Conservation (phyloP, 768 basidiomycete species). For the Lactarius evosmus region DNA sequence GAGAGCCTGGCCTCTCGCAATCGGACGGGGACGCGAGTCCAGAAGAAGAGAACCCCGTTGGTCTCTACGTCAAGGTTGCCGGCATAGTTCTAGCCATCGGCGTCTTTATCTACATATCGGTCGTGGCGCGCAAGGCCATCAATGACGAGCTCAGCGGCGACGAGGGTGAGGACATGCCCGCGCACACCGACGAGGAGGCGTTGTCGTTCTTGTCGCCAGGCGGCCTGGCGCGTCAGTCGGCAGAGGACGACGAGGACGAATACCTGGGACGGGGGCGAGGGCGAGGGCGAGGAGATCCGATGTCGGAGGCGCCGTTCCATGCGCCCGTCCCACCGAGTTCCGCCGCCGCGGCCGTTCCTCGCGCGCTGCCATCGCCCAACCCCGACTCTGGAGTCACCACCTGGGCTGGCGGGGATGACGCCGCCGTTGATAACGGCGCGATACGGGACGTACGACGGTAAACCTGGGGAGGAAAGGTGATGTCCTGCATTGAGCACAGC, state of each 20-base stretch:
- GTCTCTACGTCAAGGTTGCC: constrained; percentile 59
- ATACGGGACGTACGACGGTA: constrained; percentile 16
- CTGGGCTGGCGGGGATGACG: constrained; percentile 19
- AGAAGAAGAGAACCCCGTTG: constrained; percentile 46
- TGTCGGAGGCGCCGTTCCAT: constrained; percentile 22
- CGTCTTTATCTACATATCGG: constrained; percentile 76
- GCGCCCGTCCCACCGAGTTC: constrained; percentile 18
- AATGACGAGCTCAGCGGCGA: constrained; percentile 52
- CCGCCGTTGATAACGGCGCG: constrained; percentile 9
- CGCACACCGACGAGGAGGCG: constrained; percentile 28
- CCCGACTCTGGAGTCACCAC: neutral
- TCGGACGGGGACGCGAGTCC: constrained; percentile 7
- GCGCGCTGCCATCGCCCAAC: constrained; percentile 7
- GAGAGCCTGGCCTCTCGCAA: constrained; percentile 22
- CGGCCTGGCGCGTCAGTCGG: constrained; percentile 21
- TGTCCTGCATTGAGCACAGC: constrained; percentile 11
- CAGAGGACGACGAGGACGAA: constrained; percentile 18
- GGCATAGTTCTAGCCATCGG: constrained; percentile 70
- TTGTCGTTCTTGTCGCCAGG: constrained; percentile 25
- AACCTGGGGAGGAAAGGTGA: constrained; percentile 14
- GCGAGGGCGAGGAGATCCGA: constrained; percentile 18
- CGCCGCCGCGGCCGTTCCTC: constrained; percentile 17
- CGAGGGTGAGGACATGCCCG: constrained; percentile 39
- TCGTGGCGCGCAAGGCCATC: constrained; percentile 68
- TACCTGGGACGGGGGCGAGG: constrained; percentile 7